These are phyloP conservation scores for Vigna hirtella DNA, from an alignment of 306 rosid genomes.

Conservation along the genomic window DNA sequence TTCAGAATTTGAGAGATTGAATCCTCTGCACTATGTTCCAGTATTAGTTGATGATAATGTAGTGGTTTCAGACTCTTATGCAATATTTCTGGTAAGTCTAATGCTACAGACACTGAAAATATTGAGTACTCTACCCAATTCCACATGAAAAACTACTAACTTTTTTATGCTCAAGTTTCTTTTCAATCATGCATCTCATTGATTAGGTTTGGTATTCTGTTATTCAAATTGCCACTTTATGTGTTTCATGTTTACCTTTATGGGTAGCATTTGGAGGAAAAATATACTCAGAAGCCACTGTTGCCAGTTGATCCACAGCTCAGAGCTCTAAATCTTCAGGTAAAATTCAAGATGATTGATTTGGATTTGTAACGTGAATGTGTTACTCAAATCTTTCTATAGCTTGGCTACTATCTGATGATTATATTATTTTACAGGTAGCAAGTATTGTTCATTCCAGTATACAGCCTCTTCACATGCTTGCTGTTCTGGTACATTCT, in stretches of 20 bases:
- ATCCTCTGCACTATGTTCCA: conserved; percentile 59
- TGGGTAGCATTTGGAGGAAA: conserved; percentile 60
- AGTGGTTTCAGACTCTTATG: conserved; percentile 59
- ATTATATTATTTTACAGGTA: conserved; percentile 47
- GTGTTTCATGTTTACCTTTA: conserved; percentile 12
- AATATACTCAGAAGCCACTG: conserved; percentile 51
- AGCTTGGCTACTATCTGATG: conserved; percentile 5
- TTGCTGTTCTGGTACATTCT: conserved; percentile 51
- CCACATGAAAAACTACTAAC: background rate
- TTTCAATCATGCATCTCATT: background rate
- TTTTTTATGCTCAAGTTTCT: conserved; percentile 24
- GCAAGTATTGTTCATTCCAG: conserved; percentile 52
- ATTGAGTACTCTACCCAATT: conserved; percentile 6
- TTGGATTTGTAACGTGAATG: conserved; percentile 11
- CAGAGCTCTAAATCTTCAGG: conserved; percentile 63
- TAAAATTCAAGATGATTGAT: conserved; percentile 21
- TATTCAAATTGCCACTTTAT: conserved; percentile 7
- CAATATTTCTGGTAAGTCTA: conserved; percentile 57
- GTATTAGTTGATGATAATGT: conserved; percentile 57
- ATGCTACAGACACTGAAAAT: conserved; percentile 27
- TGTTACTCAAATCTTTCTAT: background rate
- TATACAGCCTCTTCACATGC: conserved; percentile 57
- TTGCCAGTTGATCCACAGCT: conserved; percentile 55
- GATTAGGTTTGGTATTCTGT: conserved; percentile 8
- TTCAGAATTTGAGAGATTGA: conserved; percentile 60